Evolutionary conservation across 1,139 yeast genomes (phyloP), one percentile per base, ranked within the genome.

Genomic region (Magnusiomyces paraingens): DNA sequence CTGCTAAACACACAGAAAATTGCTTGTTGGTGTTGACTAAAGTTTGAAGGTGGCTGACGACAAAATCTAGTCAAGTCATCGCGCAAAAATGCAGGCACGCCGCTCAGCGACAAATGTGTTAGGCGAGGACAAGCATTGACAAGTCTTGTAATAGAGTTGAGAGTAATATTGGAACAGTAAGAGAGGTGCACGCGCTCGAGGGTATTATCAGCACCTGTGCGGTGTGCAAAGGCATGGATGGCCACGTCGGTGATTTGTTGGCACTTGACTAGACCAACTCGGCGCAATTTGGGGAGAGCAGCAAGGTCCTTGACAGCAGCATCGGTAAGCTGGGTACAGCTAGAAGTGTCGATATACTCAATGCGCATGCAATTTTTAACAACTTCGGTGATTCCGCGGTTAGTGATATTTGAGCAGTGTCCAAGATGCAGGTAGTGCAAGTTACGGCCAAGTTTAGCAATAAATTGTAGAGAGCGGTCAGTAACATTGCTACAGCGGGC

Each of bases 1-100:
- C 98, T 98, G 41, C 95, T 85, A 65, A 90, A 93, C 10, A 93
- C 99, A 71, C 99, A 93, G 64, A 93, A 93, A 52, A 88, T 79
- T 18, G 85, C 80, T 61, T 84, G 84, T 69, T 93, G 99, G 63
- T 85, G 86, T 56, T 84, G 90, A 56, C 86, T 90, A 66, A 93
- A 91, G 64, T 91, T 98, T 14, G 88, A 82, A 2, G 99, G 99
- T 1, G 98, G 95, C n/a, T 85, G 87, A 39, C 99, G 84, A 67
- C 98, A 91, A 69, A 82, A 91, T 61, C 81, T 84, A 1, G 94
- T 86, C 52, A 93, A 81, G 64, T 93, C 98, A 18, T 85, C 79
- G 58, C 96, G 78, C 66, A 93, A 77, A 71, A 93, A 93, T 35
- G 96, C 87, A 2, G 86, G 78, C 26, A 93, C 91, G 0, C 99